Base-by-base conservation (phyloP, 2,329 filamentous ascomycete species). In the Cercospora sesami region DNA sequence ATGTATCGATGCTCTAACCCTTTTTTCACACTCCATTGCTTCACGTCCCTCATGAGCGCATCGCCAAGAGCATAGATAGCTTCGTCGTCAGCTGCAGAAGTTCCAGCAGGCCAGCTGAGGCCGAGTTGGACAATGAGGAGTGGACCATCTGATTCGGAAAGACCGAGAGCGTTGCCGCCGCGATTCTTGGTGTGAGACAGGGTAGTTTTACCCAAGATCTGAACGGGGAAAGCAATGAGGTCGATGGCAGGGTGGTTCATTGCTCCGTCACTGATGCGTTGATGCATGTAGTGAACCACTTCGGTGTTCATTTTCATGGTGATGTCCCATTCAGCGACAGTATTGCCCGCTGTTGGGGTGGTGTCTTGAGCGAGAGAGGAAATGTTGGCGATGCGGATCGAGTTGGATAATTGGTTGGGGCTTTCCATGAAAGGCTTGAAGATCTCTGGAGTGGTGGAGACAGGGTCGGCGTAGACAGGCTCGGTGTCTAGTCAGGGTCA, bases 101-200 rank as follows among this genome's bases (percentile, higher is more conserved):
- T 21, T 2, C 60, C 42, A 18, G 66, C 68, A 6, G 39, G 48
- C 68, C 68, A 70, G 42, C 26, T 45, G 12, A 66, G 18, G 14
- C 42, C 26, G 5, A 70, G 12, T 5, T 36, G 36, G 33, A 66
- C 60, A 31, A 70, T 21, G n/a, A 66, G 26, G n/a, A 71, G 55
- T 8, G 69, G 64, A 16, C 66, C 66, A 16, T 66, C 48, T 23
- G 55, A 23, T 1, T 31, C 28, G 23, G 26, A 26, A 8, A 70
- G 39, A 1, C 68, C 68, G 12, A 70, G 68, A 26, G 66, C 63
- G 51, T 70, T 70, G 21, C 68, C 68, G 55, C 68, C 68, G n/a
- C 64, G 61, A 5, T 53, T 58, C 12, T 51, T 28, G 26, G 66
- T 67, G n/a, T 70, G 60, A 2, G 30, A 36, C 0, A 64, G 8